Conservation (phyloP, 768 basidiomycete species). For the Termitomyces sp. region DNA sequence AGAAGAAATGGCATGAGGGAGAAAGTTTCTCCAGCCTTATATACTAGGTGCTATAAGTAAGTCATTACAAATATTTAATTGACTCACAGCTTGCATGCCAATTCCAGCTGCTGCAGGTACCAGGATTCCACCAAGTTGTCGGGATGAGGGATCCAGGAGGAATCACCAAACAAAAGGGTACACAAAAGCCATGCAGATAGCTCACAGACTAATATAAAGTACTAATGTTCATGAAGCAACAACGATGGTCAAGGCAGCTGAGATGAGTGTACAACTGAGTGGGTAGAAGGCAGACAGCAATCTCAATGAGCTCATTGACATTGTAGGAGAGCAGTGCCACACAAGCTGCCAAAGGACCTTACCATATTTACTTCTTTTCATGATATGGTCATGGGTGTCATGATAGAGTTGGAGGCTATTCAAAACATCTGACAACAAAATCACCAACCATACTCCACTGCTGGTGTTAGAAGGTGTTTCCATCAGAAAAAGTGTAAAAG, state of each 20-base stretch:
- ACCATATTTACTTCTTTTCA: too few relatives aligned
- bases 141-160: conserved; percentile 30
- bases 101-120: conserved; percentile 24
- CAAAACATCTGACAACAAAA: too few relatives aligned
- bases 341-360: too few relatives aligned
- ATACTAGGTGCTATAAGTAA: conserved; percentile 17
- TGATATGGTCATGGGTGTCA: too few relatives aligned
- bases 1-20: conserved; percentile 31
- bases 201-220: conserved; percentile 21
- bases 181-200: conserved; percentile 29
- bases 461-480: too few relatives aligned
- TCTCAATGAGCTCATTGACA: not conserved
- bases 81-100: conserved; percentile 25
- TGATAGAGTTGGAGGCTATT: too few relatives aligned
- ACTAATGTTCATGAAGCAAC: not conserved
- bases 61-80: not conserved
- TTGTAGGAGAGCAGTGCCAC: not conserved
- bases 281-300: not conserved
- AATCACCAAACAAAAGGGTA: conserved; percentile 30
- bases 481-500: too few relatives aligned
- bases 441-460: too few relatives aligned
- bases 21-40: conserved; percentile 30
- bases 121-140: conserved; percentile 36
- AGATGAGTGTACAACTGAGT: not conserved
- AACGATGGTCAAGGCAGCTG: not conserved